phyloP scores from a whole-genome alignment of 148 eudicot genomes.

The Amaranthus hypochondriacus region DNA sequence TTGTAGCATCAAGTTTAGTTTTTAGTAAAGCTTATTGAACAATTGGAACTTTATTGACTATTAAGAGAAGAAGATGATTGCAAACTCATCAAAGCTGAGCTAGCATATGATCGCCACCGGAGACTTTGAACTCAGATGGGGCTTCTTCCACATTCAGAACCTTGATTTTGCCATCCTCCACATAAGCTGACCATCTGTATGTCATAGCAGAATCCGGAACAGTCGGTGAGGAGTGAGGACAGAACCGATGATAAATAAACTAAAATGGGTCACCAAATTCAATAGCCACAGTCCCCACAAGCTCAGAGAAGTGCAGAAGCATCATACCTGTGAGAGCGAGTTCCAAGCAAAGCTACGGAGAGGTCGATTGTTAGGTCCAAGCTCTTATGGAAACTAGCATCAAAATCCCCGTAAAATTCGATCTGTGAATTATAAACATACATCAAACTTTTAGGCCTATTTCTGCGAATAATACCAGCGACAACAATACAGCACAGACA shows the following conservation, averaged over 20 bases:
- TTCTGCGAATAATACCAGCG: background rate
- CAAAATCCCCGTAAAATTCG: conserved; percentile 84
- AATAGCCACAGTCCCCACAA: background rate
- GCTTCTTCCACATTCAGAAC: conserved; percentile 55
- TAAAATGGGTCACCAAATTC: too few species aligned
- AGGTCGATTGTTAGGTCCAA: conserved; percentile 71
- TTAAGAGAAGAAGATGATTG: background rate
- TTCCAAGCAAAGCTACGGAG: conserved; percentile 74
- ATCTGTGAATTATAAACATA: conserved; percentile 34
- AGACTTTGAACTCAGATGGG: conserved; percentile 71
- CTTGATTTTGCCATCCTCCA: conserved; percentile 83
- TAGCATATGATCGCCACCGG: conserved; percentile 71
- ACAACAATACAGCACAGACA: background rate
- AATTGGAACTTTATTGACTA: background rate
- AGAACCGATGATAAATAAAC: background rate
- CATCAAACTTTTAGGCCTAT: background rate
- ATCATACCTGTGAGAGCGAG: conserved; percentile 71
- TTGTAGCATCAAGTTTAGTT: conserved; percentile 3
- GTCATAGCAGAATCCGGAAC: background rate
- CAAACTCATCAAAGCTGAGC: conserved; percentile 45
- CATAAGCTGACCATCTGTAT: conserved; percentile 87
- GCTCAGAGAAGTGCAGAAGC: background rate
- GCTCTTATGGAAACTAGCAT: conserved; percentile 89
- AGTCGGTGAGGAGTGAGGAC: background rate
- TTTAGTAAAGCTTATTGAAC: background rate